Percentiles rank a stretch among this genome's conserved stretches.
These are phyloP conservation scores for Debaryomyces sp. DNA, from an alignment of 1,139 yeast genomes.

Conservation along the genomic window DNA sequence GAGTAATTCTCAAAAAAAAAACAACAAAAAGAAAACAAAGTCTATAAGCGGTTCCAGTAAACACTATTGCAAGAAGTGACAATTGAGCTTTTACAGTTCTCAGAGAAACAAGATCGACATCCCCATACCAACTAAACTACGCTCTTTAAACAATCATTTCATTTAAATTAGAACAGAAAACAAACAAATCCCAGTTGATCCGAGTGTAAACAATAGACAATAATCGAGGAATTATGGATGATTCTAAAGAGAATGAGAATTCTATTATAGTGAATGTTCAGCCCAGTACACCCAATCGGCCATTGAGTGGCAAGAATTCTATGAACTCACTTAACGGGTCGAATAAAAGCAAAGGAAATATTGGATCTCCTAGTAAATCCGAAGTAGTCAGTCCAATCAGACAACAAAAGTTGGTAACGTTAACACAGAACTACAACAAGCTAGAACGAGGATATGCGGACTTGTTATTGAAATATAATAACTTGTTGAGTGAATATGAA, in stretches of 20 bases:
- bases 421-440: constrained; percentile 16
- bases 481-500: constrained; percentile 21
- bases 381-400: constrained; percentile 10
- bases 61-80: not conserved
- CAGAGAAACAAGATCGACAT: not conserved
- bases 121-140: constrained; percentile 2
- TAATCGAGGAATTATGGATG: constrained; percentile 11
- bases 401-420: constrained; percentile 10
- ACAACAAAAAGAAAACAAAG: constrained; percentile 6
- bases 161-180: not conserved
- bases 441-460: constrained; percentile 36
- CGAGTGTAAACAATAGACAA: not conserved
- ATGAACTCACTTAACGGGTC: constrained; percentile 12
- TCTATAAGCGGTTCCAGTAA: not conserved
- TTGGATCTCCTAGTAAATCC: constrained; percentile 6
- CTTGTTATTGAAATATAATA: constrained; percentile 24
- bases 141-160: constrained; percentile 1
- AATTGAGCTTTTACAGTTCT: not conserved
- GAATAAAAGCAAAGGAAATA: constrained; percentile 1
- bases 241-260: constrained; percentile 13
- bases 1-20: constrained; percentile 6
- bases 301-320: constrained; percentile 12
- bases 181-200: not conserved
- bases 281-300: constrained; percentile 9
- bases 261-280: constrained; percentile 7